Evolutionary conservation across 179 eudicot genomes (phyloP), one percentile per base, ranked within the genome.

Genomic region (Silene coronaria): DNA sequence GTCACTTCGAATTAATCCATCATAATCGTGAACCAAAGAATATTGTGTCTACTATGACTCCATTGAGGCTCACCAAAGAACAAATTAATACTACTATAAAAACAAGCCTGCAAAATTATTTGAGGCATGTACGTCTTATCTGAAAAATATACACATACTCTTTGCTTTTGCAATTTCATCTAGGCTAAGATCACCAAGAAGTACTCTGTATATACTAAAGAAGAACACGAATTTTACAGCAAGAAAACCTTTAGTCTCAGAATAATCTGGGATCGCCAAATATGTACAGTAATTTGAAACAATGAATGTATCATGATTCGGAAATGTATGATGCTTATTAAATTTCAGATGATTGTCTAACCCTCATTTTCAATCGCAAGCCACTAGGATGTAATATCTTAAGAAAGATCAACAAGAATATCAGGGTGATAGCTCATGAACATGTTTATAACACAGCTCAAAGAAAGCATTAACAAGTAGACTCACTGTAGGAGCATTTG

Each of bases 401-500:
- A 19, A 26, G 21, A 57, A 57, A 57, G 24, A n/a, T 57, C 62
- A 19, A 19, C 22, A 57, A 17, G 62, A n/a, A 19, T 57, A 16
- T 24, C 23, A 57, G 10, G 6, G 9, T 21, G 3, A 57, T 11
- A 24, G 26, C 63, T 59, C 63, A 60, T 3, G 48, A 42, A 42
- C 73, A 72, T 28, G 42, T 16, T 45, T 7, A 59, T 2, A 32
- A 46, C 4, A 64, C 38, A 30, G 53, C 32, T 51, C 27, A 70
- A 28, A 30, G 53, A 42, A 65, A 69, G 38, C 46, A 70, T 5
- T 7, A 34, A 66, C 45, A 64, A 55, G 42, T 72, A 79, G n/a
- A 89, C 99, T 88, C 87, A 92, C 97, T 71, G 79, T 77, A 48
- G 89, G 80, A 68, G 79, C 78, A 74, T 65, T 87, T 63, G 87